Percentiles rank a stretch among this genome's conserved stretches.
These are phyloP conservation scores for Sergeia podlipaevii DNA, from an alignment of 208 protist species.

Conservation along the genomic window DNA sequence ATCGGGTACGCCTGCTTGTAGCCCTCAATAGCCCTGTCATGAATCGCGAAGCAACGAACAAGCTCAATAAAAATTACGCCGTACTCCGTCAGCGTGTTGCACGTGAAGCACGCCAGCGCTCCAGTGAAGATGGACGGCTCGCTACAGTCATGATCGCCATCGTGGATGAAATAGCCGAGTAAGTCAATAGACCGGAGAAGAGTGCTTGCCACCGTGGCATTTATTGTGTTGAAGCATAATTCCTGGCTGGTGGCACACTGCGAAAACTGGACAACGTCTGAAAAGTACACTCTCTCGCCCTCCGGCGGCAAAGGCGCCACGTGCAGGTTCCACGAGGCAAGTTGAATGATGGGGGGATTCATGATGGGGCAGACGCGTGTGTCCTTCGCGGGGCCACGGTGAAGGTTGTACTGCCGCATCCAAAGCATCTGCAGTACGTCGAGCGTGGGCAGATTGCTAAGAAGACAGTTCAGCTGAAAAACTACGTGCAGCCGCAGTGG, in stretches of 20 bases:
- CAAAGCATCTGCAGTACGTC: slow-evolving; percentile 24
- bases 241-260: slow-evolving; percentile 20
- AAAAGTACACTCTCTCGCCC: slow-evolving; percentile 43
- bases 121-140: slow-evolving; percentile 52
- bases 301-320: slow-evolving; percentile 11
- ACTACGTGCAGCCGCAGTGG: slow-evolving; percentile 73
- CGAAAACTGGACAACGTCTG: slow-evolving; percentile 48
- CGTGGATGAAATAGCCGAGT: slow-evolving; percentile 90
- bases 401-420: slow-evolving; percentile 59
- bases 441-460: slow-evolving; percentile 5
- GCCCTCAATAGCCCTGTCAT: slow-evolving; percentile 37
- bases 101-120: slow-evolving; percentile 57
- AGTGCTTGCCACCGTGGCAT: slow-evolving; percentile 50
- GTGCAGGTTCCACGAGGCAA: slow-evolving; percentile 56
- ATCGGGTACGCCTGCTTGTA: slow-evolving; percentile 9
- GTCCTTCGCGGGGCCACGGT: slow-evolving; percentile 11
- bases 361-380: slow-evolving; percentile 34
- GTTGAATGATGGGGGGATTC: slow-evolving; percentile 46
- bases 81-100: slow-evolving; percentile 77
- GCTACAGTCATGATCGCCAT: slow-evolving; percentile 33
- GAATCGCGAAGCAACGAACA: slow-evolving; percentile 59
- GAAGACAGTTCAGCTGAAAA: slow-evolving; percentile 69
- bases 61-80: slow-evolving; percentile 85
- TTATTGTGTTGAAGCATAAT: slow-evolving; percentile 19
- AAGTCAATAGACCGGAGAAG: slow-evolving; percentile 86